Evolutionary conservation across 257 asterid species (phyloP).

Genomic region (Lavandula angustifolia): DNA sequence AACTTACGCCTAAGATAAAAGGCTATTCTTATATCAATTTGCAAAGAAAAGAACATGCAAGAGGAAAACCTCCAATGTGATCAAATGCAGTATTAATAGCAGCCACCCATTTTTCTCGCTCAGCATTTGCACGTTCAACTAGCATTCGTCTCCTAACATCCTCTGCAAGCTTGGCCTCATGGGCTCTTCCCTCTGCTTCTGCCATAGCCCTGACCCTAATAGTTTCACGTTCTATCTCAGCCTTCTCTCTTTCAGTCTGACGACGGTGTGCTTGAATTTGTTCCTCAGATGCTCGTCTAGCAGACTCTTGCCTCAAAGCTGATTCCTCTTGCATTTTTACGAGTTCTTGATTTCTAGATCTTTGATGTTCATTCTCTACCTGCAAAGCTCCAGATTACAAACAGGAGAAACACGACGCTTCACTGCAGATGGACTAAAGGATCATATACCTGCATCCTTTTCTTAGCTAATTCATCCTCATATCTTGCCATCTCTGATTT

Average conservation of each 20-base stretch:
- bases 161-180: slow-evolving; percentile 88
- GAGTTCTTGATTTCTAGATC: slow-evolving; percentile 85
- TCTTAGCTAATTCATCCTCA: slow-evolving; percentile 90
- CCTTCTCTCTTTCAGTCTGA: slow-evolving; percentile 81
- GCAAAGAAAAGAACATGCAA: slow-evolving; percentile 17
- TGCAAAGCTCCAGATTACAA: slow-evolving; percentile 38
- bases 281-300: slow-evolving; percentile 92
- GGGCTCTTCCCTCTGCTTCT: slow-evolving; percentile 96
- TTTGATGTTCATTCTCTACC: slow-evolving; percentile 90
- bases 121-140: slow-evolving; percentile 86
- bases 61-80: slow-evolving; percentile 83
- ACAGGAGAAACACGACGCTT: slow-evolving; percentile 4
- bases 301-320: slow-evolving; percentile 84
- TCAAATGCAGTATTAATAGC: slow-evolving; percentile 91
- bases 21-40: not conserved
- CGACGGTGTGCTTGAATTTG: slow-evolving; percentile 95
- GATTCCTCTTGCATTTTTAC: slow-evolving; percentile 98
- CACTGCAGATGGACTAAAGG: slow-evolving; percentile 18
- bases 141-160: slow-evolving; percentile 83
- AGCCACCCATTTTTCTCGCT: slow-evolving; percentile 91
- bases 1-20: not conserved
- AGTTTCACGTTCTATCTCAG: slow-evolving; percentile 88
- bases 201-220: slow-evolving; percentile 75
- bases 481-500: slow-evolving; percentile 85
- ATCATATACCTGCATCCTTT: slow-evolving; percentile 83